Percentiles rank a stretch among this genome's conserved stretches.
Evolutionary conservation across 495 filamentous ascomycete species (phyloP).

Genomic region (Aspergillus biplanus): DNA sequence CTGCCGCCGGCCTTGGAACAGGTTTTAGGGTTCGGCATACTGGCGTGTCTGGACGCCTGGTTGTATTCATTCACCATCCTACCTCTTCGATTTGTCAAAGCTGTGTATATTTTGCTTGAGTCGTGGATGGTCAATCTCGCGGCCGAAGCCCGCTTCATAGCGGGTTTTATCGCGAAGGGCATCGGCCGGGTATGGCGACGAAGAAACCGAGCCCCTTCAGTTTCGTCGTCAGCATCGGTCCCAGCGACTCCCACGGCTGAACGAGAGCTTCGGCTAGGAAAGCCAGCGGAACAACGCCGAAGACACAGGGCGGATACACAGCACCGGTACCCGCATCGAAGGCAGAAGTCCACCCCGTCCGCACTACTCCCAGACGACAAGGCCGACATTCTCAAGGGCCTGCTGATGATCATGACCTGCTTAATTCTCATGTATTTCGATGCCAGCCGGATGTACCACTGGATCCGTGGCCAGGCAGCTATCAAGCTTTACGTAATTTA

Average conservation of each 20-base stretch:
- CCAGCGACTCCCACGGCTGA: conserved; percentile 17
- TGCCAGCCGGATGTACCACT: conserved; percentile 97
- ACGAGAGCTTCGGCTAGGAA: conserved; percentile 28
- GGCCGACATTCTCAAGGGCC: conserved; percentile 88
- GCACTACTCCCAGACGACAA: conserved; percentile 85
- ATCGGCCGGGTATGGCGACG: conserved; percentile 76
- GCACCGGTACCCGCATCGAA: conserved; percentile 61
- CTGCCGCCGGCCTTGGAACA: conserved; percentile 84
- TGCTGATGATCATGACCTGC: conserved; percentile 83
- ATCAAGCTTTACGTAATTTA: conserved; percentile 99
- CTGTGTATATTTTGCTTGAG: conserved; percentile 70
- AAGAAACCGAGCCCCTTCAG: conserved; percentile 42
- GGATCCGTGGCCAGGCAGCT: conserved; percentile 91
- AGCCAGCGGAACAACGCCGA: conserved; percentile 28
- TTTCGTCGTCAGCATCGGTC: conserved; percentile 25
- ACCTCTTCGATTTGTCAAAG: conserved; percentile 86
- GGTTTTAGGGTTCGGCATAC: conserved; percentile 80
- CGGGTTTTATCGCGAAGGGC: conserved; percentile 73
- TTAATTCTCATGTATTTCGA: conserved; percentile 88
- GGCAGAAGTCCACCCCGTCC: conserved; percentile 83
- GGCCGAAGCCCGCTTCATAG: conserved; percentile 68
- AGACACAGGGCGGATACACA: conserved; percentile 39
- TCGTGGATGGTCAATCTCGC: conserved; percentile 71
- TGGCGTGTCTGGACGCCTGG: conserved; percentile 97
- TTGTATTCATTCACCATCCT: conserved; percentile 94